Evolutionary conservation across 495 filamentous ascomycete species (phyloP).

Genomic region (Neurospora sp.): DNA sequence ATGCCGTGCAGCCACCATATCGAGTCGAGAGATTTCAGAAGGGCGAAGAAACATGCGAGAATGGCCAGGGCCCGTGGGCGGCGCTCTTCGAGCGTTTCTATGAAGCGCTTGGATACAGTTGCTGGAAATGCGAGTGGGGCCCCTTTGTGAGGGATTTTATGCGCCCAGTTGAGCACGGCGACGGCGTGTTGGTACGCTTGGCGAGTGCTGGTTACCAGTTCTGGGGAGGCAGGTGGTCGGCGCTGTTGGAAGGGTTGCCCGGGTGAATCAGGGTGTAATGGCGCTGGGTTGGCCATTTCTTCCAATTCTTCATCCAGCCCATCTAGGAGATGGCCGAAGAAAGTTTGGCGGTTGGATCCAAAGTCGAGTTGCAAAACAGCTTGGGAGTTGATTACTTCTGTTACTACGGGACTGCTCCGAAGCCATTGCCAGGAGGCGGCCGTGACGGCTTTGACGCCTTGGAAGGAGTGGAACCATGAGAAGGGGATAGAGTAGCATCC

Average conservation of each 20-base stretch:
- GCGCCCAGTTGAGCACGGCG: conserved; percentile 47
- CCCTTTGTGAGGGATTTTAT: conserved; percentile 43
- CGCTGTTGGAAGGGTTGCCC: neutral
- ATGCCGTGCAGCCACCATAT: conserved; percentile 51
- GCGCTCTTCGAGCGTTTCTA: conserved; percentile 40
- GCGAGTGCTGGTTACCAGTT: conserved; percentile 25
- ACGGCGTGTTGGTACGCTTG: conserved; percentile 47
- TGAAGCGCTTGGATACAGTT: conserved; percentile 47
- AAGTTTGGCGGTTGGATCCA: conserved; percentile 26
- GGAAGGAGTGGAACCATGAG: conserved; percentile 50
- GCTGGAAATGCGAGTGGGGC: conserved; percentile 47
- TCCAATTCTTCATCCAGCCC: conserved; percentile 40
- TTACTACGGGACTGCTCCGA: conserved; percentile 37
- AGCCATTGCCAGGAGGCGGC: conserved; percentile 44
- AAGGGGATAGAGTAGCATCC: conserved; percentile 39
- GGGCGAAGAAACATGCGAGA: conserved; percentile 46
- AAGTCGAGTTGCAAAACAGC: conserved; percentile 41
- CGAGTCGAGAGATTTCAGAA: conserved; percentile 41
- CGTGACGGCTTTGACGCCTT: conserved; percentile 46
- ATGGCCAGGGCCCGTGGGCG: conserved; percentile 45
- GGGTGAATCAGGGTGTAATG: neutral
- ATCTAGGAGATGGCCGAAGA: conserved; percentile 42
- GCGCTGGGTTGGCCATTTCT: conserved; percentile 9
- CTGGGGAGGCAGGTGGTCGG: conserved; percentile 3
- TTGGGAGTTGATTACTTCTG: conserved; percentile 46